Percentiles rank a stretch among this genome's conserved stretches.
Evolutionary conservation across 495 filamentous ascomycete genomes (phyloP).

Genomic region (Penicillium malachiteum): DNA sequence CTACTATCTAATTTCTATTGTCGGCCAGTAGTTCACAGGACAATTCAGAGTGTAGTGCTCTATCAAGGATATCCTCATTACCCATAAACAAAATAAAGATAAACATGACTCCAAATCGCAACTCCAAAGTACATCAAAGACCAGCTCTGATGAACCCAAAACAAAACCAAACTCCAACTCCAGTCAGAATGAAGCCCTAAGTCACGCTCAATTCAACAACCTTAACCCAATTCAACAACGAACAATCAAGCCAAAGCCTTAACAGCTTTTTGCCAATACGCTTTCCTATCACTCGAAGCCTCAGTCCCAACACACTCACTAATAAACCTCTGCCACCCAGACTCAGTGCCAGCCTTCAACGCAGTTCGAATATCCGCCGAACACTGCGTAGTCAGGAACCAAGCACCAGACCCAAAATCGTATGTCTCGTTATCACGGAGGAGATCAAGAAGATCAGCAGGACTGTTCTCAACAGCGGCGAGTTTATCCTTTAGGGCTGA

Average conservation of each 20-base stretch:
- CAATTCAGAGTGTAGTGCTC: too few species aligned
- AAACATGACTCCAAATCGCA: neutral
- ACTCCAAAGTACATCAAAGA: neutral
- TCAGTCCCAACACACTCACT: constrained; percentile 59
- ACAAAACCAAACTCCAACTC: neutral
- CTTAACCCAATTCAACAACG: too few species aligned
- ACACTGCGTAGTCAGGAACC: constrained; percentile 74
- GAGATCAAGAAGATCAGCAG: constrained; percentile 54
- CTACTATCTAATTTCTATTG: too few species aligned
- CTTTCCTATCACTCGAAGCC: constrained; percentile 46
- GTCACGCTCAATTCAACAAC: neutral
- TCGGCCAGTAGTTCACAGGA: too few species aligned
- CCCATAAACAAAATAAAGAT: neutral
- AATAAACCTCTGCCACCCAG: constrained; percentile 63
- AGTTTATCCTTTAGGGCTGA: constrained; percentile 44
- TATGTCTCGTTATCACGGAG: constrained; percentile 55
- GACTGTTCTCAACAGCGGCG: constrained; percentile 30
- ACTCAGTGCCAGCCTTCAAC: constrained; percentile 51
- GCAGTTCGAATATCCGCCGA: constrained; percentile 33
- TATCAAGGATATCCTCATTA: neutral
- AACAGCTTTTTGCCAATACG: constrained; percentile 53
- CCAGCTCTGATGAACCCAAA: neutral
- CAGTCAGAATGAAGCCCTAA: neutral
- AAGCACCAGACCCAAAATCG: constrained; percentile 72
- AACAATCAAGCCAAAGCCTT: constrained; percentile 29